A percentile compares a stretch with the other conserved stretches of the same genome.
Evolutionary conservation across 1,139 yeast species (phyloP).

Genomic region (Yamadazyma atmosphaerica): DNA sequence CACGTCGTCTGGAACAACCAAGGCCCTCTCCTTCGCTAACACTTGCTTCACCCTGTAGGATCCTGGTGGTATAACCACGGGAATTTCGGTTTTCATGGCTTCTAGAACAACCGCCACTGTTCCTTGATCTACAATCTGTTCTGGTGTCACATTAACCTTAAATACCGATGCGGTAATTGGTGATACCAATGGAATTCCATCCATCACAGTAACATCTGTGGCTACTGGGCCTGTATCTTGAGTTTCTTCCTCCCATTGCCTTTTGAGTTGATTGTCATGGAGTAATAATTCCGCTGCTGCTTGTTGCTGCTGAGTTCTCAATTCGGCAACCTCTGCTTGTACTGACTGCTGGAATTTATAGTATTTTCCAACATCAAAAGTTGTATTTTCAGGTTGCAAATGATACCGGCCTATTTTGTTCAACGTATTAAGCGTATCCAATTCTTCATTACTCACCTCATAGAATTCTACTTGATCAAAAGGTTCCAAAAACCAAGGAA

Average conservation of each 20-base stretch:
- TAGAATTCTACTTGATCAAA: constrained; percentile 68
- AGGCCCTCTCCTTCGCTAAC: neutral
- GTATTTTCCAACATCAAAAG: constrained; percentile 5
- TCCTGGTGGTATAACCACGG: constrained; percentile 17
- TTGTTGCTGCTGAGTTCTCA: neutral
- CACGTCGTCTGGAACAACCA: constrained; percentile 4
- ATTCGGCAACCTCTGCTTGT: neutral
- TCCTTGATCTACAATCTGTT: constrained; percentile 25
- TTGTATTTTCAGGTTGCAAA: constrained; percentile 1
- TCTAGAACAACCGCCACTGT: constrained; percentile 33
- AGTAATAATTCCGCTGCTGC: constrained; percentile 4
- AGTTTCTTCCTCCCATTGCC: constrained; percentile 7
- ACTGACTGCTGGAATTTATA: constrained; percentile 3
- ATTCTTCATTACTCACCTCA: constrained; percentile 58
- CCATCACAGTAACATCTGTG: constrained; percentile 1
- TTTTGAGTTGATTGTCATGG: constrained; percentile 5
- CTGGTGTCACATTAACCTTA: constrained; percentile 24
- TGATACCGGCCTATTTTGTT: constrained; percentile 20
- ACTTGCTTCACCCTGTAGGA: constrained; percentile 1
- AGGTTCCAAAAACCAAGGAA: constrained; percentile 81
- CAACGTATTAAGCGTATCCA: constrained; percentile 63
- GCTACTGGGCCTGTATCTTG: neutral
- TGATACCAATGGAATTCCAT: constrained; percentile 10
- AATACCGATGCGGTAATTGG: constrained; percentile 33
- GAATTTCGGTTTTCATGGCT: constrained; percentile 47